Base-by-base conservation (phyloP, 2,329 filamentous ascomycete genomes). In the Fusarium temperatum region DNA sequence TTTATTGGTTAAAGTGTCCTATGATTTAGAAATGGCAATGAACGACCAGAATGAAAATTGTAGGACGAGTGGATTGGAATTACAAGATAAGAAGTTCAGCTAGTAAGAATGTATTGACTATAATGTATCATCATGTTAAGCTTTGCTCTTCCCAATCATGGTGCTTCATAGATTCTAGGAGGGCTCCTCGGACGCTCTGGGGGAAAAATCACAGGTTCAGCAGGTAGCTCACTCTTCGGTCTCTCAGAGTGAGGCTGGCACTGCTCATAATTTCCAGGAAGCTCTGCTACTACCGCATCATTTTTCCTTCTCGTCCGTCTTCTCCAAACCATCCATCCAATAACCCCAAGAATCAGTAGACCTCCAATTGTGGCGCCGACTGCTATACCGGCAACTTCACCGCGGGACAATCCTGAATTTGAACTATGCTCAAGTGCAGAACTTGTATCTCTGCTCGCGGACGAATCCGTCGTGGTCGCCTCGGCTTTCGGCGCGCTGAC, bases 161-260 rank as follows among this genome's bases (percentile, higher is more conserved):
- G 61, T 22, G 44, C 61, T 30, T 64, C 56, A 3, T 64, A 64
- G 3, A 64, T 18, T 5, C 15, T 9, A 15, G 36, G 30, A 22
- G 56, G 61, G 11, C 44, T 20, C 8, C 44, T n/a, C 0, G 56
- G 61, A 2, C 36, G n/a, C 5, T 42, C 55, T 12, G 28, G 2
- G 2, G 44, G 4, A 14, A 61, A 47, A 1, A 22, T 12, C 18
- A 60, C 35, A 10, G 61, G 61, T 6, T 64, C 61, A 0, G 61
- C 61, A 3, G 61, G 61, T n/a, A 64, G 30, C 36, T 64, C 61
- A 5, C 61, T 64, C 61, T 64, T 64, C 13, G 61, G 56, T 8
- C 61, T 64, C 36, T 64, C 61, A 14, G 22, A 44, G 1, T 12
- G 1, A 32, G n/a, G 4, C 5, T 22, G 36, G 4, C n/a, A 24